Evolutionary conservation across 176 grass and related monocot genomes (phyloP), one percentile per base, ranked within the genome.

Genomic region (Lolium rigidum): DNA sequence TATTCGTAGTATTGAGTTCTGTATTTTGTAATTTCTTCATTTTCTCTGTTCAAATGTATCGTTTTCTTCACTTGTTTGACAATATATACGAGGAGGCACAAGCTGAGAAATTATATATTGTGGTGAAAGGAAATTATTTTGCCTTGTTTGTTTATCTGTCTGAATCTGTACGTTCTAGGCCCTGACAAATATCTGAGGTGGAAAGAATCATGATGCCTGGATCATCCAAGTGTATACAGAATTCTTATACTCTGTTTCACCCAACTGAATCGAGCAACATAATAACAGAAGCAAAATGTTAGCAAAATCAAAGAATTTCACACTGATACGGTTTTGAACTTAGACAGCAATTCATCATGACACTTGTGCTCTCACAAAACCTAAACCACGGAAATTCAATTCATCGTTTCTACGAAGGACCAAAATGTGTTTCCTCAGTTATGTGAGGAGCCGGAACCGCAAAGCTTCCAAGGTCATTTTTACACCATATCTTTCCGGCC

Each of bases 381-480:
- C 28, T 31, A n/a, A 31, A 31, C 28, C 28, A 31, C 28, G 28
- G 28, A 31, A 31, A 31, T 31, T 31, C 28, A 31, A 2, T 58
- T 2, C 70, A 73, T 73, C 2, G 49, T 83, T 70, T 47, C 18
- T 31, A 11, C 1, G 9, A 76, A 75, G 71, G 83, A 69, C 72
- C 28, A 25, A 72, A 56, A 56, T 58, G 74, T 20, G 79, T 21
- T 14, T 46, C 7, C 9, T 13, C 46, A 24, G 2, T 11, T 54
- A 28, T 51, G 37, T 25, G 14, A 17, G 72, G 66, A 35, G 17
- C 14, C 20, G 24, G 63, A 61, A 60, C 67, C 13, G 70, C 51
- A 82, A 80, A 76, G 13, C 49, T 1, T 13, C 6, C 82, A 68
- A 88, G 82, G 86, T 92, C 49, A 86, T 88, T 94, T 87, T 87